These are phyloP conservation scores for Aspergillus bridgeri DNA, from an alignment of 495 filamentous ascomycete species.

Conservation along the genomic window DNA sequence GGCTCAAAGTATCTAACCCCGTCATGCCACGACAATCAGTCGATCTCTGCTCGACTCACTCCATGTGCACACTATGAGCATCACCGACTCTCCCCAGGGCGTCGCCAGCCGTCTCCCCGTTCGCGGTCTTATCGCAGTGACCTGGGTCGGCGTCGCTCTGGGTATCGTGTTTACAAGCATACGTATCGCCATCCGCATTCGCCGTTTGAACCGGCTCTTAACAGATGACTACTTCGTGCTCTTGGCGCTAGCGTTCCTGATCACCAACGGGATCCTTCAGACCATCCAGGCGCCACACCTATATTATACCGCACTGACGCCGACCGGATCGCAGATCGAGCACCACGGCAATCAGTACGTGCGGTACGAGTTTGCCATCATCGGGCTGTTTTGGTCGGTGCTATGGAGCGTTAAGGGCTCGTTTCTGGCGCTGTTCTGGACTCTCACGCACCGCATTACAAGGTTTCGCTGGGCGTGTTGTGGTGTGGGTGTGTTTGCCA, in stretches of 20 bases:
- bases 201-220: constrained; percentile 21
- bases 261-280: constrained; percentile 39
- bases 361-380: constrained; percentile 41
- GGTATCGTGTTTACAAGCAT: constrained; percentile 37
- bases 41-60: neutral
- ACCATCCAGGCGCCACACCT: constrained; percentile 43
- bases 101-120: constrained; percentile 13
- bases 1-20: neutral
- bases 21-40: neutral
- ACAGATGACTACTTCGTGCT: constrained; percentile 45
- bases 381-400: constrained; percentile 46
- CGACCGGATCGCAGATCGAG: constrained; percentile 23
- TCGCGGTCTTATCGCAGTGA: constrained; percentile 17
- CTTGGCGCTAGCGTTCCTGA: constrained; percentile 30
- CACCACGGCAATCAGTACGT: constrained; percentile 24
- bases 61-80: neutral
- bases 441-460: constrained; percentile 36
- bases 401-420: constrained; percentile 47
- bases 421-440: constrained; percentile 46
- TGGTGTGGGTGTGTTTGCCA: constrained; percentile 30
- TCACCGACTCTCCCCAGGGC: constrained; percentile 6
- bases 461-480: constrained; percentile 39
- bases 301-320: constrained; percentile 33
- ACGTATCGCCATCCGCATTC: constrained; percentile 37
- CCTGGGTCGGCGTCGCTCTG: constrained; percentile 27